These are phyloP conservation scores for Yarrowia porcina DNA, from an alignment of 805 yeast genomes.

Conservation along the genomic window DNA sequence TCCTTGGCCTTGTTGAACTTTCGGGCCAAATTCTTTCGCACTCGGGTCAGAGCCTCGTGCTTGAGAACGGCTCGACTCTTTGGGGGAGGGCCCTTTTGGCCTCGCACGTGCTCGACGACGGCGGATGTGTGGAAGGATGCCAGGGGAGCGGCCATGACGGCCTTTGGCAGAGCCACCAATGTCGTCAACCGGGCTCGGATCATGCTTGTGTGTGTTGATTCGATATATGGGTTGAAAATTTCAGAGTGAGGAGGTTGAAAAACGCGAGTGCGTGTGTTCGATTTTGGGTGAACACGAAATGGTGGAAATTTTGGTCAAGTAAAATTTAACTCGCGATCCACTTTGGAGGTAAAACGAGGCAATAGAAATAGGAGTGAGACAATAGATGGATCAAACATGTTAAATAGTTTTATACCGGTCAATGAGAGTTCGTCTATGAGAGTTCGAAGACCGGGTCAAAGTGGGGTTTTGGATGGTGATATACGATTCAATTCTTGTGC, in stretches of 20 bases:
- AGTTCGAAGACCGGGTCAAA: too few species aligned
- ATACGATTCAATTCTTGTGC: too few species aligned
- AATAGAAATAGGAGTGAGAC: conserved; percentile 5
- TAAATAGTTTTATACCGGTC: neutral
- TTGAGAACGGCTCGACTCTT: neutral
- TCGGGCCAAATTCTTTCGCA: conserved; percentile 35
- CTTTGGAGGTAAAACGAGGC: neutral
- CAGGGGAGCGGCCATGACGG: neutral
- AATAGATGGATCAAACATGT: too few species aligned
- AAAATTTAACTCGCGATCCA: neutral
- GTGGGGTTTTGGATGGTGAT: too few species aligned
- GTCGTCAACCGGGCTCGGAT: conserved; percentile 18
- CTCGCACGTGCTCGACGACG: neutral
- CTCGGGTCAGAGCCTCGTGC: conserved; percentile 27
- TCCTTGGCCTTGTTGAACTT: conserved; percentile 32
- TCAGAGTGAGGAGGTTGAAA: neutral
- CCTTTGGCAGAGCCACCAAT: conserved; percentile 12
- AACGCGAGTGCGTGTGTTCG: neutral
- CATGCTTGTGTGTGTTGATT: conserved; percentile 8
- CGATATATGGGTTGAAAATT: neutral
- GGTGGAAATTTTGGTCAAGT: neutral
- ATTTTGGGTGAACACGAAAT: neutral
- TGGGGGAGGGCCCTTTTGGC: conserved; percentile 10
- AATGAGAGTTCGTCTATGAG: too few species aligned
- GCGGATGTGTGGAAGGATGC: conserved; percentile 20